Conservation (phyloP, 2,329 filamentous ascomycete species). For the Cladophialophora yegresii region DNA sequence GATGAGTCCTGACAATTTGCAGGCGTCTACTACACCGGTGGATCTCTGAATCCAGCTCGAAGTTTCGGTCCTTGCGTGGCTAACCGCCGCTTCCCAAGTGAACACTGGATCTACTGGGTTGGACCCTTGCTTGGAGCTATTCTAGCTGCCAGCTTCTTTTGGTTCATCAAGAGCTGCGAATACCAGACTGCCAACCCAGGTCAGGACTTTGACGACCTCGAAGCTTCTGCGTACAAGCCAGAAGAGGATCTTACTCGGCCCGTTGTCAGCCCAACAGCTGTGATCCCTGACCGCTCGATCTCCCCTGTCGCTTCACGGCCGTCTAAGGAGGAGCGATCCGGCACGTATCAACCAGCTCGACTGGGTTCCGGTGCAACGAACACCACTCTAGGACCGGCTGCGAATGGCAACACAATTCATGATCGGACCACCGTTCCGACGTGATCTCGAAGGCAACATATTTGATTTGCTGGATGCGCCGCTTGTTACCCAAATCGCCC, state of each 20-base stretch:
- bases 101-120: constrained; percentile 55
- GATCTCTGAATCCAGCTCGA: constrained; percentile 52
- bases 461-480: neutral
- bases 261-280: constrained; percentile 33
- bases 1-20: neutral
- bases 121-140: constrained; percentile 51
- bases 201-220: constrained; percentile 53
- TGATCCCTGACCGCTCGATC: constrained; percentile 24
- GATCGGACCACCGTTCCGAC: constrained; percentile 20
- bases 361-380: constrained; percentile 10
- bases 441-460: neutral
- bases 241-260: constrained; percentile 34
- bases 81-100: constrained; percentile 46
- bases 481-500: neutral
- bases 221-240: constrained; percentile 34
- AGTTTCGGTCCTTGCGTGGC: constrained; percentile 53
- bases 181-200: constrained; percentile 51
- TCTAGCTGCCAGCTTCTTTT: constrained; percentile 54
- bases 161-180: constrained; percentile 49
- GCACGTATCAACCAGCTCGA: constrained; percentile 14
- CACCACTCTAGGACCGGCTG: constrained; percentile 2
- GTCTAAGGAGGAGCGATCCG: constrained; percentile 25
- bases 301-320: constrained; percentile 18
- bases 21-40: constrained; percentile 54
- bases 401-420: constrained; percentile 17